A percentile compares a stretch with the other conserved stretches of the same genome.
phyloP scores from a whole-genome alignment of 1,284 basidiomycete genomes.

The Gymnopus androsaceus region DNA sequence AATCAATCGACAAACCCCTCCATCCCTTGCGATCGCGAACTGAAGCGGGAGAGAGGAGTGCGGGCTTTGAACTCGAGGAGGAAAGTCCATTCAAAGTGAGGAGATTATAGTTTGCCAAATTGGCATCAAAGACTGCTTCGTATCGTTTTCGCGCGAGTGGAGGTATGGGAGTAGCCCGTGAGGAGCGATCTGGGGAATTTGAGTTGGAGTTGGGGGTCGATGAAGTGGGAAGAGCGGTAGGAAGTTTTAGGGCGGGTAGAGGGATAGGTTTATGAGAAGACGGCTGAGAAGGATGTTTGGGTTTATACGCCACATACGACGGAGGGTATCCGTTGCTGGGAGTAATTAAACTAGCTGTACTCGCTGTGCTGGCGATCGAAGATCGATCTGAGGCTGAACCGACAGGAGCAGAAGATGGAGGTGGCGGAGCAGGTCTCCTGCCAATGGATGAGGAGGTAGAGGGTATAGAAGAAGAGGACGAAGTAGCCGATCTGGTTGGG shows the following conservation, averaged over 20 bases:
- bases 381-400: slow-evolving; percentile 16
- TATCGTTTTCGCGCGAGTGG: slow-evolving; percentile 63
- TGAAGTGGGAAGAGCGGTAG: slow-evolving; percentile 30
- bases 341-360: neutral
- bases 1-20: slow-evolving; percentile 75
- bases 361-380: slow-evolving; percentile 4
- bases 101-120: slow-evolving; percentile 27
- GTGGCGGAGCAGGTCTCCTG: slow-evolving; percentile 46
- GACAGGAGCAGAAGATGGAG: slow-evolving; percentile 42
- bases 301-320: neutral
- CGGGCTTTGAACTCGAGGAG: slow-evolving; percentile 24
- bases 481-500: slow-evolving; percentile 1
- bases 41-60: slow-evolving; percentile 39
- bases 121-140: slow-evolving; percentile 63
- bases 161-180: slow-evolving; percentile 68
- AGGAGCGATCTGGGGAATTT: slow-evolving; percentile 25
- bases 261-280: neutral
- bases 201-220: no score
- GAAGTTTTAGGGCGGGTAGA: neutral
- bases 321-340: neutral
- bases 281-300: slow-evolving; percentile 32
- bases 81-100: neutral
- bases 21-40: slow-evolving; percentile 55
- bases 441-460: slow-evolving; percentile 19
- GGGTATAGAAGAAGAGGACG: neutral